Base-by-base conservation (phyloP, 768 basidiomycete genomes). In the Rhizopogon salebrosus region DNA sequence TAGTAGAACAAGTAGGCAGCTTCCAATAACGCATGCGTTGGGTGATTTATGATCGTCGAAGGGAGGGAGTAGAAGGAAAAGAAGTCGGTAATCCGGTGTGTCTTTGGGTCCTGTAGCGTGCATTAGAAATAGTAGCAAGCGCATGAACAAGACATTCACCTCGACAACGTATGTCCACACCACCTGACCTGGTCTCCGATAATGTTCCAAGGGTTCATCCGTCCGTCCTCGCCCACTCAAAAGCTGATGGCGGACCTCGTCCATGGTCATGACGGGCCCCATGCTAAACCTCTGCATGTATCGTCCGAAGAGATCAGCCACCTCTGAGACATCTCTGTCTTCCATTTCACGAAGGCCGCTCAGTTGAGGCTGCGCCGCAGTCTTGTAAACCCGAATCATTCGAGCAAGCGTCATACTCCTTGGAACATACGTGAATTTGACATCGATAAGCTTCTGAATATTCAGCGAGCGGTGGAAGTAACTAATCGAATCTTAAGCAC, bases 1-100 rank as follows among this genome's bases (percentile, higher is more conserved):
- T 98, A 98, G 72, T 98, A 98, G 70, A 83, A 98, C 22, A 98
- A 76, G 70, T 98, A 99, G 10, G 92, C 95, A 0, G 95, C 95
- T 59, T 99, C 86, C 37, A 99, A 80, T 26, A 82, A 62, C 18
- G 79, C 75, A 64, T 93, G 72, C 58, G 85, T 89, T n/a, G 75
- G 56, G 59, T 82, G 83, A 49, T 82, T 79, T 65, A 98, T 92
- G 55, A 98, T 84, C 1, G 92, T 89, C 4, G 95, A 98, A 0
- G 97, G 95, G 22, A 99, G 82, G 13, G 90, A 90, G 69, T 97
- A 99, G 75, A 98, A 95, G 8, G 95, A 95, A 71, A 98, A 87
- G 64, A 95, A 89, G 71, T 99, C 97, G 2, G 95, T 98, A 61
- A 99, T 86, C 56, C 79, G 78, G 54, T 87, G 82, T 3, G 88